Evolutionary conservation across 2,329 filamentous ascomycete genomes (phyloP).

Genomic region (Pseudomassariella vexata): DNA sequence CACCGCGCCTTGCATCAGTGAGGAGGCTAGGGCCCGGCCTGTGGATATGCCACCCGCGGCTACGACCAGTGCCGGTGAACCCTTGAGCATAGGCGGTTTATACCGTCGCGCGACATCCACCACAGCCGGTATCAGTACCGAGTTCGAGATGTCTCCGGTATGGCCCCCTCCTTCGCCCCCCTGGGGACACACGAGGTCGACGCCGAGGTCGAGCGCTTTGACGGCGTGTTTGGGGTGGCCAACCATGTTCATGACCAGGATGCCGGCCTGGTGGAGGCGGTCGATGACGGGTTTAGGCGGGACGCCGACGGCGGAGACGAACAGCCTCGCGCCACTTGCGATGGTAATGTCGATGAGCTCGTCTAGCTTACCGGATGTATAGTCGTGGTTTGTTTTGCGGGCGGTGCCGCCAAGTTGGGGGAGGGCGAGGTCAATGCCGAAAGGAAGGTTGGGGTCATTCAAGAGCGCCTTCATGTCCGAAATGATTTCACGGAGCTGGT

Average conservation of each 20-base stretch:
- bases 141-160: constrained; percentile 80
- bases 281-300: constrained; percentile 71
- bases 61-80: constrained; percentile 70
- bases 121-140: constrained; percentile 80
- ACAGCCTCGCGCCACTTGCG: constrained; percentile 74
- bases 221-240: constrained; percentile 85
- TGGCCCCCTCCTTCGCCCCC: constrained; percentile 92
- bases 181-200: constrained; percentile 88
- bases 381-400: constrained; percentile 91
- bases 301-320: constrained; percentile 84
- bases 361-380: constrained; percentile 83
- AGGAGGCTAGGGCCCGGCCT: constrained; percentile 72
- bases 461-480: constrained; percentile 79
- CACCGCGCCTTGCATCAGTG: constrained; percentile 79
- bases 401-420: constrained; percentile 82
- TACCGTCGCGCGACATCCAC: constrained; percentile 77
- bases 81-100: constrained; percentile 62
- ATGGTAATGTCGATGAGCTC: constrained; percentile 85
- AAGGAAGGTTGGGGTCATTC: constrained; percentile 61
- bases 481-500: constrained; percentile 73
- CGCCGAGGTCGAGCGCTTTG: constrained; percentile 80
- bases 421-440: constrained; percentile 86
- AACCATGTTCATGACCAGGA: constrained; percentile 96
- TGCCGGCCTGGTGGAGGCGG: constrained; percentile 69
- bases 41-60: constrained; percentile 86